Conservation (phyloP, 1,284 basidiomycete species). For the Heterobasidion parviporum region DNA sequence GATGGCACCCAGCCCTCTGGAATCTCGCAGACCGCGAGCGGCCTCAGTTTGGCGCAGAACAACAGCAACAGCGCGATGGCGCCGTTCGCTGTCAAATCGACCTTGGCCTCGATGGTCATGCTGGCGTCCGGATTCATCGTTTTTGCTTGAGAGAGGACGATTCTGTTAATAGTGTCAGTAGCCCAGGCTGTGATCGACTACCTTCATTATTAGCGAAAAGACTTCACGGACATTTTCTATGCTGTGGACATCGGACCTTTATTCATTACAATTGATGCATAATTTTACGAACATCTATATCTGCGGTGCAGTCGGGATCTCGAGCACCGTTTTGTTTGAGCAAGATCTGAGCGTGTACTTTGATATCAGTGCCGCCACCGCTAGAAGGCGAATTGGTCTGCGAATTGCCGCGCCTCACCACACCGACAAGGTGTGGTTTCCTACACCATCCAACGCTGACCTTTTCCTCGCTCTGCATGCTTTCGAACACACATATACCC, state of each 20-base stretch:
- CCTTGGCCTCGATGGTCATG: slow-evolving; percentile 18
- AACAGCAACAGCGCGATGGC: slow-evolving; percentile 19
- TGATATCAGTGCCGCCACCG: no score
- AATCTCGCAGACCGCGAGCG: slow-evolving; percentile 27
- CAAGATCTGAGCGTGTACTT: no score
- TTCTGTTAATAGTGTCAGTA: no score
- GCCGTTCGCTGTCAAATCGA: slow-evolving; percentile 13
- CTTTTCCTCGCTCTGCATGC: background rate
- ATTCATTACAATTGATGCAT: no score
- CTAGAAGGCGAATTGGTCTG: no score
- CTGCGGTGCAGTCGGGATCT: no score
- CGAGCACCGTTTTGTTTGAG: no score
- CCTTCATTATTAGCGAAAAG: no score
- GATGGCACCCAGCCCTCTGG: slow-evolving; percentile 30
- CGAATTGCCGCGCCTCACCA: background rate
- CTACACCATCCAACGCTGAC: background rate
- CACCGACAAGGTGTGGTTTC: background rate
- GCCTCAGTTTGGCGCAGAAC: slow-evolving; percentile 15
- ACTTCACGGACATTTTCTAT: no score
- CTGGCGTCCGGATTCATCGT: slow-evolving; percentile 3
- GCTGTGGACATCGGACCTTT: no score
- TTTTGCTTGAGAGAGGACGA: background rate
- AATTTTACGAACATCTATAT: no score
- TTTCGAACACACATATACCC: background rate
- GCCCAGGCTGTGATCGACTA: no score